Base-by-base conservation (phyloP, 1,139 yeast genomes). In the Kluyveromyces sp. region DNA sequence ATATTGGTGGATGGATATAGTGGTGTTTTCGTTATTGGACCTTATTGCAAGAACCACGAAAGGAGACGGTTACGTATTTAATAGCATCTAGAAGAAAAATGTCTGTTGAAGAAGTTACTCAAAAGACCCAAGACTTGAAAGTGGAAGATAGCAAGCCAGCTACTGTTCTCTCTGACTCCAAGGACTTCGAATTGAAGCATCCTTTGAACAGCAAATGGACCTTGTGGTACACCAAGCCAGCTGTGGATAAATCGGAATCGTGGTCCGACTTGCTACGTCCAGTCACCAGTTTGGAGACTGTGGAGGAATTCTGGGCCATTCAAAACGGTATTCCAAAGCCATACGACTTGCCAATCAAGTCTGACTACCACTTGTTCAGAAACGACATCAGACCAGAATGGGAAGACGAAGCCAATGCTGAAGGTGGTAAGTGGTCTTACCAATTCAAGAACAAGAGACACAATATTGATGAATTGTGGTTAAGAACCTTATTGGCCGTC, bases 221-320 rank as follows among this genome's bases (percentile, higher is more conserved):
- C 41, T 78, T 92, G 63, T 92, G 98, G 98, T 92, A 89, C 75
- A 87, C 96, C 50, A 89, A 89, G 73, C 97, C 97, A 52, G 83
- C 88, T 57, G 81, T 83, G 50, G 83, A 78, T 64, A 75, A 74
- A 59, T 74, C 74, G 55, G 97, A 88, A 69, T 82, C 89, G 63
- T 92, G 98, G 98, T 81, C 87, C 52, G 96, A 89, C 64, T 77
- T 89, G 57, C 77, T 92, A 64, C 90, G 90, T 72, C 95, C 96
- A 50, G 95, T 92, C 45, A 94, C 90, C 58, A 81, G 95, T 33
- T 88, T 92, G 59, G 77, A 83, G 45, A 82, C 96, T 30, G 97
- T 92, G 43, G 99, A 92, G 72, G 97, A 92, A 69, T 92, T 92
- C 73, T 92, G 99, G 99, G 99, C 98, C 29, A 85, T 90, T 56